Conservation (phyloP, 495 filamentous ascomycete species). For the Talaromyces ruber region DNA sequence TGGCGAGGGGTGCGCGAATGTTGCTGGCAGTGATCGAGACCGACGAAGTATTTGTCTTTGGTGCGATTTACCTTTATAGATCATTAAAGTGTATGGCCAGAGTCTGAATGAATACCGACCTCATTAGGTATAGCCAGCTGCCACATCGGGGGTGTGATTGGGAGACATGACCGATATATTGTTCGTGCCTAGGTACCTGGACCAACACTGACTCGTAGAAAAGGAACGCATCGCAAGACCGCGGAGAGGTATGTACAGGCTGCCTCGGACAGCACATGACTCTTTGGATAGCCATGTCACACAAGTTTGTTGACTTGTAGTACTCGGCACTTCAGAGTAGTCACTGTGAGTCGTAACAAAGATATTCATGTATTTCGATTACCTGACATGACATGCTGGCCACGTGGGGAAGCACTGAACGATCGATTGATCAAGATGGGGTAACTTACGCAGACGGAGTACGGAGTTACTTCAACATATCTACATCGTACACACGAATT, state of each 20-base stretch:
- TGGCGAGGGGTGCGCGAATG: slow-evolving; percentile 11
- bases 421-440: not conserved
- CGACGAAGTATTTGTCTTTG: slow-evolving; percentile 15
- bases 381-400: not conserved
- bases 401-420: not conserved
- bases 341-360: not conserved
- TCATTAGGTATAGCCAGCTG: not conserved
- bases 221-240: not conserved
- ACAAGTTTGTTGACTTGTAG: not conserved
- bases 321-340: not conserved
- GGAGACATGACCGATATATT: not conserved
- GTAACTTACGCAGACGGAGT: not conserved
- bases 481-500: not conserved
- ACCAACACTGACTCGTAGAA: not conserved
- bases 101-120: not conserved
- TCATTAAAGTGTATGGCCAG: not conserved
- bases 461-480: not conserved
- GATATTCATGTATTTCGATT: not conserved
- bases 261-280: not conserved
- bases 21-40: slow-evolving; percentile 5
- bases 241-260: not conserved
- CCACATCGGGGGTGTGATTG: not conserved
- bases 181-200: not conserved
- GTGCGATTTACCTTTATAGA: slow-evolving; percentile 13
- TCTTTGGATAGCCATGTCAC: not conserved